Percentiles rank a stretch among this genome's conserved stretches.
These are phyloP conservation scores for Phytophthora melonis DNA, from an alignment of 352 stramenopile genomes.

Conservation along the genomic window DNA sequence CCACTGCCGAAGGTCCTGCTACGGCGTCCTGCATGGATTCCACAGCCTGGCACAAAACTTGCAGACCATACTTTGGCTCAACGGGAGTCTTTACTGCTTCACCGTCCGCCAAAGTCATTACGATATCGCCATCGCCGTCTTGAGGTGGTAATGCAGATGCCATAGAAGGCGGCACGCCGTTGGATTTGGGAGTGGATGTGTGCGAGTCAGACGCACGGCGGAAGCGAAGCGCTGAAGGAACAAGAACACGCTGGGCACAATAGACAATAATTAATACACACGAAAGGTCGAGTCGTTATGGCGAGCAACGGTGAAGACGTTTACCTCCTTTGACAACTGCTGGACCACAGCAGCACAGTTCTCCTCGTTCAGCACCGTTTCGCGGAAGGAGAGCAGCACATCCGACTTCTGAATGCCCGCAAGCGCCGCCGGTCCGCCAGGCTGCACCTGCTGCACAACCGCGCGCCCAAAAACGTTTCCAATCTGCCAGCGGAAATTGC, in stretches of 20 bases:
- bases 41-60: slow-evolving; percentile 76
- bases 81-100: slow-evolving; percentile 35
- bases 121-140: slow-evolving; percentile 74
- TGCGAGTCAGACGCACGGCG: slow-evolving; percentile 70
- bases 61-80: slow-evolving; percentile 82
- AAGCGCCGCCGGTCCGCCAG: slow-evolving; percentile 64
- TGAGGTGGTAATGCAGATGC: slow-evolving; percentile 5
- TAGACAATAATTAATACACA: slow-evolving; percentile 14
- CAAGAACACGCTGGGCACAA: slow-evolving; percentile 56
- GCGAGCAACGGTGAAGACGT: slow-evolving; percentile 5
- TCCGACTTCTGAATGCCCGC: slow-evolving; percentile 88
- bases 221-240: slow-evolving; percentile 76
- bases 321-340: slow-evolving; percentile 79
- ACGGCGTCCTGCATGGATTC: slow-evolving; percentile 87
- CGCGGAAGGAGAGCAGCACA: slow-evolving; percentile 79
- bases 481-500: slow-evolving; percentile 85
- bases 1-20: slow-evolving; percentile 53
- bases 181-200: slow-evolving; percentile 19
- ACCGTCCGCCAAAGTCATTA: slow-evolving; percentile 56
- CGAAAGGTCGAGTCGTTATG: neutral
- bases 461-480: slow-evolving; percentile 85
- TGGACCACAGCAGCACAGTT: slow-evolving; percentile 84
- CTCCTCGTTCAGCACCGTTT: slow-evolving; percentile 77
- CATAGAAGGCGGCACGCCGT: slow-evolving; percentile 18
- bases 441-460: slow-evolving; percentile 83